phyloP scores from a whole-genome alignment of 148 eudicot species.

The Linanthus parryae region DNA sequence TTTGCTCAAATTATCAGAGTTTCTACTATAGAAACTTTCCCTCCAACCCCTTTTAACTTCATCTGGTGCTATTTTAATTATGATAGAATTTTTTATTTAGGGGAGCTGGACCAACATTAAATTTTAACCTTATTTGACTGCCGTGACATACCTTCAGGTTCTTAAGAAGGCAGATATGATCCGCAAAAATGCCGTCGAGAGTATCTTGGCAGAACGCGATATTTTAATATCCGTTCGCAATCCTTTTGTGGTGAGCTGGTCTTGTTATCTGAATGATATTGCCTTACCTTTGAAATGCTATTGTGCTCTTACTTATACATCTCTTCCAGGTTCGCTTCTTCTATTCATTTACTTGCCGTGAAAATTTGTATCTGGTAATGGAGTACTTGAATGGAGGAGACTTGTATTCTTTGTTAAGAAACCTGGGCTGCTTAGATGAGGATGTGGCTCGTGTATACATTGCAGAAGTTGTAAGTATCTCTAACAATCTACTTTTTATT shows the following conservation, averaged over 20 bases:
- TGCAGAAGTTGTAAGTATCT: constrained; percentile 86
- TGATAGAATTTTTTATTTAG: no score
- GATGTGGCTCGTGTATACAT: constrained; percentile 94
- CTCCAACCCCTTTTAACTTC: no score
- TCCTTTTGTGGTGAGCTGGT: constrained; percentile 90
- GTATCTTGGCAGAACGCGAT: constrained; percentile 98
- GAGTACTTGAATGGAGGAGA: constrained; percentile 99
- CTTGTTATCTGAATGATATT: constrained; percentile 11
- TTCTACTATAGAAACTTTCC: no score
- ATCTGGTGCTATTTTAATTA: no score
- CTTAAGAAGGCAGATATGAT: constrained; percentile 96
- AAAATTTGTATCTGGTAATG: constrained; percentile 98
- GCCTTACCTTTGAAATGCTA: constrained; percentile 4
- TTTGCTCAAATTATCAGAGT: no score
- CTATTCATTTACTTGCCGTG: constrained; percentile 97
- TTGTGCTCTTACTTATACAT: constrained; percentile 20
- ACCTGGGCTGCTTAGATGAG: constrained; percentile 96
- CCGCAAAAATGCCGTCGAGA: constrained; percentile 98
- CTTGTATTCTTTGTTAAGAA: constrained; percentile 85
- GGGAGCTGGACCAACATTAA: no score
- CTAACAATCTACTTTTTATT: constrained; percentile 1
- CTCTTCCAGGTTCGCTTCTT: constrained; percentile 88
- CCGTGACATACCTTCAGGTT: no score
- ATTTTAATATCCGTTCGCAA: constrained; percentile 93
- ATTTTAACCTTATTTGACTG: no score